Base-by-base conservation (phyloP, 2,329 filamentous ascomycete genomes). In the Huntiella bhutanensis region DNA sequence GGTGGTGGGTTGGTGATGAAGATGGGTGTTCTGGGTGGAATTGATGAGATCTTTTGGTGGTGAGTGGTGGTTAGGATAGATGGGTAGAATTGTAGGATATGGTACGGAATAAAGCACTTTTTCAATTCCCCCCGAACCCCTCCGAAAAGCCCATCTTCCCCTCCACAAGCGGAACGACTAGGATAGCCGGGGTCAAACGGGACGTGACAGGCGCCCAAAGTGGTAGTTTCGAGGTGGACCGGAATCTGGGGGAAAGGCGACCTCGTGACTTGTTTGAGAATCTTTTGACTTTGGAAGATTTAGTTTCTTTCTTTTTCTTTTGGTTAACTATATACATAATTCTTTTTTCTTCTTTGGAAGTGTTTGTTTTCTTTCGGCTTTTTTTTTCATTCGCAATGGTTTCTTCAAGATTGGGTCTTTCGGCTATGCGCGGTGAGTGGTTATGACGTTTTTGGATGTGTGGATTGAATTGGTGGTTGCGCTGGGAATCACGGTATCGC, bases 351-450 rank as follows among this genome's bases (percentile, higher is more conserved):
- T 33, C 13, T 17, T 33, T 38, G 12, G 0, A 19, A 12, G 38
- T 10, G 33, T n/a, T 16, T 43, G 15, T 47, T 6, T 34, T 10
- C 17, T 46, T 39, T 5, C 1, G 5, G 4, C 17, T 4, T 19
- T 40, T 34, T 11, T 33, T 13, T 45, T 43, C 51, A 47, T 53
- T 53, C 57, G 61, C 54, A 38, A 77, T 77, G 72, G 69, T 67
- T 59, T 65, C 69, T 57, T 69, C 71, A 56, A 63, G 71, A 63
- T 65, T 73, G 56, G 72, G 71, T 60, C 58, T 73, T 54, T 66
- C 68, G 62, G 71, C 71, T 59, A 61, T 75, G 59, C 70, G 71
- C 60, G 67, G 71, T 69, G 68, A 47, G 38, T 19, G 12, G 40
- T 42, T 32, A 32, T 43, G 22, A 32, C n/a, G 28, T 19, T 28